Percentiles rank a stretch among this genome's conserved stretches.
phyloP scores from a whole-genome alignment of 257 asterid genomes.

The Gardenia jasminoides region DNA sequence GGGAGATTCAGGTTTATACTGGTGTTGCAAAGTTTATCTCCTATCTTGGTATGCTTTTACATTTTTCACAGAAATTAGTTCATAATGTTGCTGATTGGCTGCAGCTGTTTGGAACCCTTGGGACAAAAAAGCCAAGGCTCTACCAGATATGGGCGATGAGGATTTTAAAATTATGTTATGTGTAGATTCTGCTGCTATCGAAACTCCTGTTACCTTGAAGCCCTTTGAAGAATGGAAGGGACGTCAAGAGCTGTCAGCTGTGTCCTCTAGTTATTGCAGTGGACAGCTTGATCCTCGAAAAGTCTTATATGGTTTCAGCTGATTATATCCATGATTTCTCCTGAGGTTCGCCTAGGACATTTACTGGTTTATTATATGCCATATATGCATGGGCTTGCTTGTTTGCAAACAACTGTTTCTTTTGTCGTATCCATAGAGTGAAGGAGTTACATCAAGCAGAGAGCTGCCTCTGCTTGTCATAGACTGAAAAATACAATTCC shows the following conservation, averaged over 20 bases:
- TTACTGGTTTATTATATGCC: slow-evolving; percentile 31
- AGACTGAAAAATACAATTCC: slow-evolving; percentile 19
- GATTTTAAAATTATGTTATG: slow-evolving; percentile 67
- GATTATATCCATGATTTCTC: slow-evolving; percentile 29
- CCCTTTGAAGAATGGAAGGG: slow-evolving; percentile 80
- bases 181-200: slow-evolving; percentile 71
- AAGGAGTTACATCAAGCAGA: slow-evolving; percentile 12
- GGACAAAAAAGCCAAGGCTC: slow-evolving; percentile 82
- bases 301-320: slow-evolving; percentile 63
- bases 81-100: slow-evolving; percentile 19
- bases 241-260: slow-evolving; percentile 73
- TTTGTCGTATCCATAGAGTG: slow-evolving; percentile 22
- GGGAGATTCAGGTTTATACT: slow-evolving; percentile 72
- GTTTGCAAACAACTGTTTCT: slow-evolving; percentile 20
- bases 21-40: slow-evolving; percentile 1
- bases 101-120: slow-evolving; percentile 92
- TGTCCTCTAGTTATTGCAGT: slow-evolving; percentile 86
- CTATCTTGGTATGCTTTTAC: slow-evolving; percentile 13
- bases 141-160: slow-evolving; percentile 66
- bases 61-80: not conserved
- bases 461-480: not conserved
- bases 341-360: slow-evolving; percentile 31
- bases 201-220: slow-evolving; percentile 54
- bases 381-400: slow-evolving; percentile 26
- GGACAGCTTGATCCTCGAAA: slow-evolving; percentile 78